Base-by-base conservation (phyloP, 2,329 filamentous ascomycete genomes). In the Colletotrichum zoysiae region DNA sequence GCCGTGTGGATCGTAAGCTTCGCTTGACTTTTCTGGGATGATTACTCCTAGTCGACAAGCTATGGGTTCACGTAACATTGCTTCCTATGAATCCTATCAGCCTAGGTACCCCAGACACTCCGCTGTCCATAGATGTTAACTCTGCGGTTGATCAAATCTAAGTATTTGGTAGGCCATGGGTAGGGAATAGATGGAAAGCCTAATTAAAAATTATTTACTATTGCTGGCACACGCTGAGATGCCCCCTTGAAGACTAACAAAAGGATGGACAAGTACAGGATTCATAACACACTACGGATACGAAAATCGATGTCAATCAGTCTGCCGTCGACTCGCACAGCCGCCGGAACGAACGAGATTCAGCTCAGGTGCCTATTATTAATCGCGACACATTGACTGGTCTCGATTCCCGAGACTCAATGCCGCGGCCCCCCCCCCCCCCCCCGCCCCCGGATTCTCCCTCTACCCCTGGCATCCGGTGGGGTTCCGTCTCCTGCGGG, bases 401-500 rank as follows among this genome's bases (percentile, higher is more conserved):
- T 30, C 23, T 55, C 33, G 20, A 4, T 48, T 66, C 55, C 62
- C 67, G 67, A 66, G 40, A 30, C 38, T 38, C 62, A 48, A 26
- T 70, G 61, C 67, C 67, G 67, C 46, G n/a, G 9, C 11, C 12
- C 44, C 4, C 40, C 1, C 12, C 44, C 4, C 40, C 1, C 4
- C 51, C 60, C 53, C 51, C 67, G 16, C 67, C 67, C 67, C 67
- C 67, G 67, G 67, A 70, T 56, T 59, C 38, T 7, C 16, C 51
- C 38, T 7, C 16, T 16, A 23, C 14, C 50, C 50, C 26, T 33
- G 50, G 50, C 30, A 30, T 30, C 30, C 30, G 35, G 61, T 53
- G 67, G 67, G 67, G 61, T 33, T 60, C 16, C 38, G 23, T 60
- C 38, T 30, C 40, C 30, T 65, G 26, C 16, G 23, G 16, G n/a